Percentiles rank a stretch among this genome's conserved stretches.
phyloP scores from a whole-genome alignment of 176 grass and related monocot species.

The Sorghum bicolor region DNA sequence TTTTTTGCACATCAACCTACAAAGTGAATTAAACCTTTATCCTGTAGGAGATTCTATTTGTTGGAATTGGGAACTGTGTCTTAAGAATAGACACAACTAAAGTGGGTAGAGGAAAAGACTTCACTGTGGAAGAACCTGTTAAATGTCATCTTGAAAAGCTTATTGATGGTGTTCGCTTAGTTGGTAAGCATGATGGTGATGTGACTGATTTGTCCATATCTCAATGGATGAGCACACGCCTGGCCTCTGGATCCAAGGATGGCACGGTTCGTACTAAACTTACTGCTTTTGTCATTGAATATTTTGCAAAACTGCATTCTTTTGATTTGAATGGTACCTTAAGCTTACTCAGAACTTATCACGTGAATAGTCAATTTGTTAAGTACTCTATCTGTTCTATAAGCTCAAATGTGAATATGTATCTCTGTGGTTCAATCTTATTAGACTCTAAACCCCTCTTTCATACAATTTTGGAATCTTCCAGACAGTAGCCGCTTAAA shows the following conservation, averaged over 20 bases:
- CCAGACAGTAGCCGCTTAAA: background rate
- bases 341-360: background rate
- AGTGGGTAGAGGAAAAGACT: conserved; percentile 80
- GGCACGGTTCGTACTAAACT: conserved; percentile 70
- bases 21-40: background rate
- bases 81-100: conserved; percentile 87
- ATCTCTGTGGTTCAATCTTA: background rate
- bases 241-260: conserved; percentile 96
- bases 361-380: background rate
- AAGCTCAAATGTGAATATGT: conserved; percentile 10
- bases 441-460: background rate
- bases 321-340: background rate
- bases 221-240: conserved; percentile 97
- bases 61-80: conserved; percentile 81
- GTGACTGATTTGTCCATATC: conserved; percentile 93
- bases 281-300: background rate
- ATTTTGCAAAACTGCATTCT: conserved; percentile 3
- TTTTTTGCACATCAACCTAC: background rate
- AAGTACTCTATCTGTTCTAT: background rate
- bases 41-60: conserved; percentile 86
- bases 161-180: conserved; percentile 70
- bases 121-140: conserved; percentile 71
- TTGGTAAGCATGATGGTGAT: conserved; percentile 89
- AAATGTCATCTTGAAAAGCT: conserved; percentile 82
- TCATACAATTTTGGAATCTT: background rate